Evolutionary conservation across 2,329 filamentous ascomycete species (phyloP), one percentile per base, ranked within the genome.

Genomic region (Aspergillus novoparasiticus): DNA sequence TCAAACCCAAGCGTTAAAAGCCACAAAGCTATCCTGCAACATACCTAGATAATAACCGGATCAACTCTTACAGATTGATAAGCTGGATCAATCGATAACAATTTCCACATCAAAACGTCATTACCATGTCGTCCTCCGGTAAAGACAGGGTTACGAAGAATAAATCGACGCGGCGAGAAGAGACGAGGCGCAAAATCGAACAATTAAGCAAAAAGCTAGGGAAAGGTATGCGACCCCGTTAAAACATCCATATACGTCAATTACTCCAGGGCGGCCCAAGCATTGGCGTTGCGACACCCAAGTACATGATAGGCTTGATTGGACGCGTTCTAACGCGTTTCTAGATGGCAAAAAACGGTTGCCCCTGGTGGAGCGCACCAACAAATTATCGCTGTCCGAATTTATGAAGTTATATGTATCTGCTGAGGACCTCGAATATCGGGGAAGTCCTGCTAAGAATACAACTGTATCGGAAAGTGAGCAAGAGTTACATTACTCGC

Each of bases 331-430:
- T 71, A 63, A 73, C 55, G 39, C 50, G 48, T 34, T 14, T 30
- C 61, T n/a, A 51, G 48, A 51, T 28, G 58, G 61, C 34, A 28
- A 8, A n/a, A 58, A 65, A 69, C 61, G 50, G 2, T 64, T 70
- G 8, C 75, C 72, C 3, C 67, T 82, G 58, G 76, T 83, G 39
- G 79, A 82, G 63, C 72, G 71, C 43, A 76, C 79, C 62, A 84
- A 83, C 66, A 66, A 74, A 23, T 70, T 83, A 32, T 63, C 73
- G 21, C 68, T 78, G 16, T 55, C 70, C 5, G 69, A 79, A n/a
- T 83, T 83, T 69, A 71, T 76, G 19, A 65, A 68, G 11, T 60
- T 65, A 59, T 80, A 79, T 61, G 67, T 80, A 30, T 68, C 73
- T 16, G 26, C 60, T 5, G 58, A 65, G 3, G 58, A 60, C 30